Percentiles rank a stretch among this genome's conserved stretches.
phyloP scores from a whole-genome alignment of 257 asterid genomes.

The Solanum bukasovii region DNA sequence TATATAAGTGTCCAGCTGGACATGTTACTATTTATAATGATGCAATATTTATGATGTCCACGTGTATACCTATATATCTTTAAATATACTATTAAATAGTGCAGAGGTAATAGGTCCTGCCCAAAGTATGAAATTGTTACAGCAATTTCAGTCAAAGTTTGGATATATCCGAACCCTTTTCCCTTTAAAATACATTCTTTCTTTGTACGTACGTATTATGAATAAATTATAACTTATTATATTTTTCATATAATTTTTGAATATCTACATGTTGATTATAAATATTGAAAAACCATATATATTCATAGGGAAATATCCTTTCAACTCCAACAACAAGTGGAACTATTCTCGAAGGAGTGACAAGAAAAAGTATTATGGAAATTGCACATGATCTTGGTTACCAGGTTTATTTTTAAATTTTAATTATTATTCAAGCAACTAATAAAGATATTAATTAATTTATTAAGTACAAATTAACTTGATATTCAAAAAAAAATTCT shows the following conservation, averaged over 20 bases:
- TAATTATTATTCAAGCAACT: background rate
- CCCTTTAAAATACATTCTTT: background rate
- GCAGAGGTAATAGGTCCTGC: no score
- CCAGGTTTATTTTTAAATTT: conserved; percentile 21
- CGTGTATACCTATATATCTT: no score
- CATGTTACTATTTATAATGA: no score
- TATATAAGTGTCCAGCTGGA: no score
- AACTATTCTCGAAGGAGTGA: conserved; percentile 65
- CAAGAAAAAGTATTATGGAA: conserved; percentile 65
- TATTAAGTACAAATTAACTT: background rate
- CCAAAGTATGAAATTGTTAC: no score
- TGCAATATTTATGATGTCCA: no score
- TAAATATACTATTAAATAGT: no score
- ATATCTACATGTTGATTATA: background rate
- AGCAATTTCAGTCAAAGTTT: no score
- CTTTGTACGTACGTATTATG: background rate
- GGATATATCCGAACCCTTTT: no score
- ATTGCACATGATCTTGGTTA: conserved; percentile 53
- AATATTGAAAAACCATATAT: background rate
- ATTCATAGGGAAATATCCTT: conserved; percentile 38
- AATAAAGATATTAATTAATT: background rate
- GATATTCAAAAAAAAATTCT: background rate
- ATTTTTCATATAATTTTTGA: background rate
- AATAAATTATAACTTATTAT: background rate
- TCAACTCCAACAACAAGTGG: conserved; percentile 68